Conservation (phyloP, 2,329 filamentous ascomycete genomes). For the Venturia carpophila region DNA sequence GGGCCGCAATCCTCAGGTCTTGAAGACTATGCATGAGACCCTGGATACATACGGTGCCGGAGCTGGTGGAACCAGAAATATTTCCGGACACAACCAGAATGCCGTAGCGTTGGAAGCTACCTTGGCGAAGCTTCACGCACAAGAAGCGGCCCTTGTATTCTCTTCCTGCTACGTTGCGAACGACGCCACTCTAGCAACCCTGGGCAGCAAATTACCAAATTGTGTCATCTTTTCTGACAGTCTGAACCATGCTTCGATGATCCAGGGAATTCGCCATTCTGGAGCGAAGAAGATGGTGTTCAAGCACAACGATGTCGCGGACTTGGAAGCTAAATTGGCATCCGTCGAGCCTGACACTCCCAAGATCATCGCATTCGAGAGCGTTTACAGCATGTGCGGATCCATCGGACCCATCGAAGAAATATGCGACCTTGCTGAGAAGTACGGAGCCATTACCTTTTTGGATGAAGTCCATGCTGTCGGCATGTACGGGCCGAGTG, state of each 20-base stretch:
- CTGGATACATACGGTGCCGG: constrained; percentile 91
- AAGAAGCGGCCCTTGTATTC: constrained; percentile 89
- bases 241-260: constrained; percentile 98
- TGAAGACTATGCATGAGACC: constrained; percentile 89
- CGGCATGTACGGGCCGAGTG: constrained; percentile 95
- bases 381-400: constrained; percentile 98
- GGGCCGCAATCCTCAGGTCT: constrained; percentile 80
- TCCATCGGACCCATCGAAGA: constrained; percentile 92
- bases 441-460: constrained; percentile 96
- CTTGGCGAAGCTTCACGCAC: constrained; percentile 79
- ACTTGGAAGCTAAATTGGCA: constrained; percentile 86
- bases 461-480: constrained; percentile 98
- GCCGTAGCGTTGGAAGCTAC: constrained; percentile 76
- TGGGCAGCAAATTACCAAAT: constrained; percentile 93
- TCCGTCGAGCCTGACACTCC: constrained; percentile 76
- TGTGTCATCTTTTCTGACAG: constrained; percentile 98
- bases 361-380: constrained; percentile 98
- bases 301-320: constrained; percentile 94
- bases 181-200: constrained; percentile 88
- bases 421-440: constrained; percentile 93
- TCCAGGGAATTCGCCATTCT: constrained; percentile 95
- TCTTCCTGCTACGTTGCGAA: constrained; percentile 98
- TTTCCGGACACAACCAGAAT: constrained; percentile 95
- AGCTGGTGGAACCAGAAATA: constrained; percentile 92
- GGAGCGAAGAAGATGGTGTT: constrained; percentile 97